Conservation (phyloP, 768 basidiomycete species). For the Termitomyces sp. region DNA sequence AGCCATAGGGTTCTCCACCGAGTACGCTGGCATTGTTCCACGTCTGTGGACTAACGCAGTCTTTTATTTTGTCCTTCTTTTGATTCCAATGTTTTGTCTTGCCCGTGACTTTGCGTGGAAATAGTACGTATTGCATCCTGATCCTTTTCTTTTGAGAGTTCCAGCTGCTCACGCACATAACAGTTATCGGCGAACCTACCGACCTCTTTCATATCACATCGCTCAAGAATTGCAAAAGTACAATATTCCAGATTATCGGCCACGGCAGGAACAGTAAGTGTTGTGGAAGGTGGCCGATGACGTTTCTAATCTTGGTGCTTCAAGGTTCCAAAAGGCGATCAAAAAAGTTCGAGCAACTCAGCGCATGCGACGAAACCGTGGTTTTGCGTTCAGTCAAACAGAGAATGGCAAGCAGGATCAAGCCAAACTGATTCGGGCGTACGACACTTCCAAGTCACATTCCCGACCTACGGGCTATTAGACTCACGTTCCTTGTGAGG, state of each 20-base stretch:
- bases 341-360: conserved; percentile 99
- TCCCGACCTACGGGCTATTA: conserved; percentile 76
- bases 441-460: conserved; percentile 78
- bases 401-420: conserved; percentile 90
- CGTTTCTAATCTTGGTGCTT: neutral
- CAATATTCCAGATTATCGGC: conserved; percentile 94
- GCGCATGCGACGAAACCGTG: conserved; percentile 92
- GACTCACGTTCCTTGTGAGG: conserved; percentile 19
- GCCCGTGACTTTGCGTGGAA: conserved; percentile 94
- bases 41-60: conserved; percentile 84
- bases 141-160: conserved; percentile 5
- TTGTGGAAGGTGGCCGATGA: neutral
- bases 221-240: conserved; percentile 99
- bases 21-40: conserved; percentile 88
- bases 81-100: conserved; percentile 84
- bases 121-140: conserved; percentile 59
- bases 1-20: conserved; percentile 80
- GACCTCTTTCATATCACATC: conserved; percentile 92
- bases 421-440: conserved; percentile 77
- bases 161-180: conserved; percentile 13
- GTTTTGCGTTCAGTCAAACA: conserved; percentile 98
- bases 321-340: conserved; percentile 96
- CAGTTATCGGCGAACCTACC: conserved; percentile 90
- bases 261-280: conserved; percentile 92
- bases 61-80: conserved; percentile 86